Evolutionary conservation across 2,329 filamentous ascomycete species (phyloP).

Genomic region (Aspergillus luchuensis): DNA sequence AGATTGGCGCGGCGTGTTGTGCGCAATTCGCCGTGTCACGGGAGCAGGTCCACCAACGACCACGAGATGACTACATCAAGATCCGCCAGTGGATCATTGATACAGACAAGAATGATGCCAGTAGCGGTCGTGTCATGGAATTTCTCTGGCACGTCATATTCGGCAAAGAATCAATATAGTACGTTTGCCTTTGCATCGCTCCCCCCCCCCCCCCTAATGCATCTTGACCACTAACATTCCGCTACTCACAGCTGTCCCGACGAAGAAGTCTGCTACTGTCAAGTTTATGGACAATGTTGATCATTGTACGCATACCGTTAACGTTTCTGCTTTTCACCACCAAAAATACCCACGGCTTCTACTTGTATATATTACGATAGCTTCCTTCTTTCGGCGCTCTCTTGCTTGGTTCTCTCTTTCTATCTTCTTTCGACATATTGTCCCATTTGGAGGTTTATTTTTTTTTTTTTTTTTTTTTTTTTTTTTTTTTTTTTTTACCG

Average conservation of each 20-base stretch:
- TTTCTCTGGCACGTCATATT: constrained; percentile 67
- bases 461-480: no score
- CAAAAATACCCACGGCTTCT: background rate
- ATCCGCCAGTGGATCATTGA: constrained; percentile 63
- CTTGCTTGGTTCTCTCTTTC: no score
- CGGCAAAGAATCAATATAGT: constrained; percentile 45
- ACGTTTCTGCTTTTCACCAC: background rate
- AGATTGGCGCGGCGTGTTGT: constrained; percentile 63
- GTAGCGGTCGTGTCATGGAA: constrained; percentile 63
- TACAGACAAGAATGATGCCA: constrained; percentile 56
- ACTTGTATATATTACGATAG: background rate
- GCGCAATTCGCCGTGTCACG: constrained; percentile 65
- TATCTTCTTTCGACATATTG: no score
- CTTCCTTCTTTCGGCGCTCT: no score
- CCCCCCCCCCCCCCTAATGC: background rate
- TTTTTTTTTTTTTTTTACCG: no score
- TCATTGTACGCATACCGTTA: background rate
- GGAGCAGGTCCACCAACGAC: constrained; percentile 53
- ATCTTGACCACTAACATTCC: constrained; percentile 15
- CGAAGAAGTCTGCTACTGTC: constrained; percentile 39
- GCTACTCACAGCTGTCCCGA: constrained; percentile 33
- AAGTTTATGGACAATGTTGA: constrained; percentile 40
- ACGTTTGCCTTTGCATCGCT: constrained; percentile 21
- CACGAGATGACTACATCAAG: constrained; percentile 56
- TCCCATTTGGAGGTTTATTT: no score